These are phyloP conservation scores for Globisporangium paroecandrum DNA, from an alignment of 352 stramenopile species.

Conservation along the genomic window DNA sequence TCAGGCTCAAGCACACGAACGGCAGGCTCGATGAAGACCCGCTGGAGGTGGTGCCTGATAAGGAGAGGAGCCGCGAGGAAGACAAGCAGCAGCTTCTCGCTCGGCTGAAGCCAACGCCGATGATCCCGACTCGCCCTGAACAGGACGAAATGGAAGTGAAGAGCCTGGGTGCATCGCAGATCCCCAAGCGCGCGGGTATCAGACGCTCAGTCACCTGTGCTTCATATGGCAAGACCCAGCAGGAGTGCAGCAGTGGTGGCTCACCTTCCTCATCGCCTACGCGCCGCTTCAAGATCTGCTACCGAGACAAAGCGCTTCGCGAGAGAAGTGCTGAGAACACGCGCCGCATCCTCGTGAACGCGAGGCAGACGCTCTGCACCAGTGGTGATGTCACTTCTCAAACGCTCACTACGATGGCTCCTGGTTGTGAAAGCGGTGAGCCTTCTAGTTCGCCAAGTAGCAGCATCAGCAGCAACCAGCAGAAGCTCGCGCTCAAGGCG, in stretches of 20 bases:
- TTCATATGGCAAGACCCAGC: neutral
- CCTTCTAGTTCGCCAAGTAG: neutral
- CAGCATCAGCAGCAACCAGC: constrained; percentile 22
- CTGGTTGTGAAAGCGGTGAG: neutral
- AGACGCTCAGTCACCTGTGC: constrained; percentile 2
- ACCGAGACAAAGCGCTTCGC: constrained; percentile 26
- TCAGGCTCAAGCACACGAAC: constrained; percentile 32
- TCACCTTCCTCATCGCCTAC: constrained; percentile 1
- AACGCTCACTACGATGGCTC: neutral
- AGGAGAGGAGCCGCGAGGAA: neutral
- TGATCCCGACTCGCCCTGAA: neutral
- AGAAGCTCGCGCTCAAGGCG: constrained; percentile 29
- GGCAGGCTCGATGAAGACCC: constrained; percentile 18
- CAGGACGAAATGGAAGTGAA: neutral
- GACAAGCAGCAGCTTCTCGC: constrained; percentile 6
- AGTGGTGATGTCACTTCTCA: neutral
- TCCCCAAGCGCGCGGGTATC: constrained; percentile 6
- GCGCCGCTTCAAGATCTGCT: constrained; percentile 25
- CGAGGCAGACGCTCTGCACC: neutral
- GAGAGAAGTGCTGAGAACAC: constrained; percentile 27
- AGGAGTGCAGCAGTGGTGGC: neutral
- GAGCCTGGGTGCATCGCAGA: neutral
- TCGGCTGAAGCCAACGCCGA: neutral
- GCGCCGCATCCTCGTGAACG: constrained; percentile 25
- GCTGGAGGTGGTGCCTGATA: neutral